These are phyloP conservation scores for Iris macrosiphon DNA, from an alignment of 106 monocot genomes.

Conservation along the genomic window DNA sequence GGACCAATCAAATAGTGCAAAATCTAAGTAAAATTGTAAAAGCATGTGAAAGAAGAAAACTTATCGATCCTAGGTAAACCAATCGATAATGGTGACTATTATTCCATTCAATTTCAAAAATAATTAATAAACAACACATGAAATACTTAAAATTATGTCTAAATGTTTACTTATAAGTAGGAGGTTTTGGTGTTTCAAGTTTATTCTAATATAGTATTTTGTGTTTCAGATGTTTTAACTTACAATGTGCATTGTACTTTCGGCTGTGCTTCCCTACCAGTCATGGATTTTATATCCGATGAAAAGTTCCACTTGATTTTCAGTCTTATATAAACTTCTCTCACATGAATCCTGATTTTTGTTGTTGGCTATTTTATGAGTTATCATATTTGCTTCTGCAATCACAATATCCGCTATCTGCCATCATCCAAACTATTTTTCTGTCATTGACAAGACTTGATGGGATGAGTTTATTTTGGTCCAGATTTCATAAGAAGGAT, in stretches of 20 bases:
- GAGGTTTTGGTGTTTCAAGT: too few relatives aligned
- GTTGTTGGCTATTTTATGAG: background rate
- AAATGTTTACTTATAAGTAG: too few relatives aligned
- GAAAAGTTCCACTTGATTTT: conserved; percentile 17
- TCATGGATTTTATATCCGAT: conserved; percentile 7
- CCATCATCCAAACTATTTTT: background rate
- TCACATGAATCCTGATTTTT: conserved; percentile 28
- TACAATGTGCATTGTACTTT: conserved; percentile 83
- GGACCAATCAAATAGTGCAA: too few relatives aligned
- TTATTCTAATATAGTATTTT: too few relatives aligned
- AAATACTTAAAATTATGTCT: too few relatives aligned
- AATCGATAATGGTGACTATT: too few relatives aligned
- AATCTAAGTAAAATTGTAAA: too few relatives aligned
- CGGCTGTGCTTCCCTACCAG: conserved; percentile 28
- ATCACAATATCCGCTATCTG: background rate
- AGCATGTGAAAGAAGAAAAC: too few relatives aligned
- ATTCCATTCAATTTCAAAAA: too few relatives aligned
- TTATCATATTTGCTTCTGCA: background rate
- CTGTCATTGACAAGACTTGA: background rate
- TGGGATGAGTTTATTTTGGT: background rate
- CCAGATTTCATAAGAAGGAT: background rate
- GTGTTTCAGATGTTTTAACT: conserved; percentile 80
- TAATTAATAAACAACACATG: too few relatives aligned
- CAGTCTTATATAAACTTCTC: conserved; percentile 46
- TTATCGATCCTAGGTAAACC: too few relatives aligned